phyloP scores from a whole-genome alignment of 495 filamentous ascomycete genomes.

The Podospora appendiculata region DNA sequence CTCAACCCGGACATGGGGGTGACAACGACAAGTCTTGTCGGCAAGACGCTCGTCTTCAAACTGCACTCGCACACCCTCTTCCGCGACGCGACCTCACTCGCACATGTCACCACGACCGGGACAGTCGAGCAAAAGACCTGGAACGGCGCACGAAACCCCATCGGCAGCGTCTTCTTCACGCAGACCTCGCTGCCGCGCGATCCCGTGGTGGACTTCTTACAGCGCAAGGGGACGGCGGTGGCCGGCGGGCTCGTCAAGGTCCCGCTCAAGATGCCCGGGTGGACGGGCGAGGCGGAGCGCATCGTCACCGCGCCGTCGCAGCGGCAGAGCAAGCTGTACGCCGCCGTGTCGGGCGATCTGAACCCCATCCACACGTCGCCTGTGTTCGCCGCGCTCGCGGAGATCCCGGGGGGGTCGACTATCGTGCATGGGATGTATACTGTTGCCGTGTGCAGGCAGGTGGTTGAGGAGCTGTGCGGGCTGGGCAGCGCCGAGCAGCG shows the following conservation, averaged over 20 bases:
- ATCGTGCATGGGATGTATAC: conserved; percentile 97
- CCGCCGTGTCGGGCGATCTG: conserved; percentile 85
- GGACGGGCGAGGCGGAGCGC: background rate
- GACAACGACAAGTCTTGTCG: background rate
- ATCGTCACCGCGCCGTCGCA: conserved; percentile 56
- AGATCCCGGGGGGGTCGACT: conserved; percentile 61
- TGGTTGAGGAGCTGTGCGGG: background rate
- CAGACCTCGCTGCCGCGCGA: background rate
- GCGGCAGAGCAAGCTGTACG: conserved; percentile 84
- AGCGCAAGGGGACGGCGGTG: background rate
- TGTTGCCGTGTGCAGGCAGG: conserved; percentile 63
- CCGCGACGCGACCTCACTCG: background rate
- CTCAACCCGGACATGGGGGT: background rate
- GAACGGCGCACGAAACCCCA: background rate
- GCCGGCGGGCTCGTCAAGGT: background rate
- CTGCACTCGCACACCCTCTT: background rate
- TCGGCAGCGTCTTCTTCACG: background rate
- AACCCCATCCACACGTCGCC: conserved; percentile 93
- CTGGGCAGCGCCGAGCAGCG: background rate
- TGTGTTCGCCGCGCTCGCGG: conserved; percentile 82
- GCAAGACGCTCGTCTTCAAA: background rate
- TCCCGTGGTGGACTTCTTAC: background rate
- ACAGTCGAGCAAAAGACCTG: background rate
- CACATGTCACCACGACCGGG: background rate
- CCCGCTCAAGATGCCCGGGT: background rate